Evolutionary conservation across 1,284 basidiomycete species (phyloP).

Genomic region (Apiotrichum montevideense): DNA sequence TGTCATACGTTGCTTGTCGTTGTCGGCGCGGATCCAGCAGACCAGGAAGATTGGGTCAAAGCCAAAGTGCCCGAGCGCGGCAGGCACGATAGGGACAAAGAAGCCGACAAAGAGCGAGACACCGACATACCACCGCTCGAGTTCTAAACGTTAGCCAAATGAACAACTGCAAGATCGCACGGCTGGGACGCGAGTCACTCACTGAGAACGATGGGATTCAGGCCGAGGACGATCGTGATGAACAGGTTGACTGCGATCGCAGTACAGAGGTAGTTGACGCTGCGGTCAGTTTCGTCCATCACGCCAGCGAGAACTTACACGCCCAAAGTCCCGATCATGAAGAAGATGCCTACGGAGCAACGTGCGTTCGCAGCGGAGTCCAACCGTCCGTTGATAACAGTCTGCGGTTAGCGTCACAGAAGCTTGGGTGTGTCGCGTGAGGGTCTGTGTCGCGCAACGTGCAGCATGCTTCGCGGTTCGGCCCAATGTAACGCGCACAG

Average conservation of each 20-base stretch:
- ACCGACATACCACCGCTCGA: constrained; percentile 20
- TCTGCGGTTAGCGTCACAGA: neutral
- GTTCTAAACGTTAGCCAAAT: constrained; percentile 10
- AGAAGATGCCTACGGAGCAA: constrained; percentile 28
- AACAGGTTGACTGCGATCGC: constrained; percentile 36
- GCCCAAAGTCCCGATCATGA: constrained; percentile 25
- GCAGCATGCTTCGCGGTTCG: too few relatives aligned
- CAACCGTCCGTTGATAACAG: neutral
- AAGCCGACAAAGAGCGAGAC: constrained; percentile 16
- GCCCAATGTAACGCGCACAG: too few relatives aligned
- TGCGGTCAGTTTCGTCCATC: constrained; percentile 3
- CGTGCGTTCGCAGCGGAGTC: constrained; percentile 5
- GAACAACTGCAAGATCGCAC: too few relatives aligned
- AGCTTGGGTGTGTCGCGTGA: too few relatives aligned
- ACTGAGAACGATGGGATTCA: constrained; percentile 29
- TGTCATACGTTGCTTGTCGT: constrained; percentile 10
- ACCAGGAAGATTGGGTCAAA: constrained; percentile 13
- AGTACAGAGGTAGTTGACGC: constrained; percentile 35
- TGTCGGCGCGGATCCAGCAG: constrained; percentile 16
- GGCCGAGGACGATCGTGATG: constrained; percentile 30
- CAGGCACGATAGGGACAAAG: constrained; percentile 20
- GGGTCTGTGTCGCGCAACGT: too few relatives aligned
- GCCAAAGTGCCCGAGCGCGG: constrained; percentile 21
- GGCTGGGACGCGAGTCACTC: constrained; percentile 5
- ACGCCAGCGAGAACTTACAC: constrained; percentile 18